phyloP scores from a whole-genome alignment of 2,329 filamentous ascomycete species.

The Fusarium penzigii region DNA sequence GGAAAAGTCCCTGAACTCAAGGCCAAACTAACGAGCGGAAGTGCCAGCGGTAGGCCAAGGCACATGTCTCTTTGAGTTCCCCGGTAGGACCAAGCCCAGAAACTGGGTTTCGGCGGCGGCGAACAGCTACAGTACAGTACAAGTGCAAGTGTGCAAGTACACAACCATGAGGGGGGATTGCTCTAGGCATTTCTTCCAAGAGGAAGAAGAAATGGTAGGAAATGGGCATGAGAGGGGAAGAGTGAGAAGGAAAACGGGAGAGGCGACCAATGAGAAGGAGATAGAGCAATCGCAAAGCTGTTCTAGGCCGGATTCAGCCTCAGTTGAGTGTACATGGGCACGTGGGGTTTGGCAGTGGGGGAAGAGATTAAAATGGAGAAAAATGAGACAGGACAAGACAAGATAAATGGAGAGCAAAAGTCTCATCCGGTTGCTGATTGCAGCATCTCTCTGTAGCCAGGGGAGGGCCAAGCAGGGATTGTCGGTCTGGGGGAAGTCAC shows the following conservation, averaged over 20 bases:
- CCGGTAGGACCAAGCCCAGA: conserved; percentile 4
- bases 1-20: no score
- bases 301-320: conserved; percentile 33
- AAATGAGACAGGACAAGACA: neutral
- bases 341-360: conserved; percentile 28
- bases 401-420: neutral
- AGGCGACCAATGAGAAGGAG: conserved; percentile 8
- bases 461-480: conserved; percentile 16
- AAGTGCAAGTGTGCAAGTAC: conserved; percentile 4
- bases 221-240: no score
- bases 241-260: neutral
- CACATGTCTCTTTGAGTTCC: neutral
- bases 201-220: no score
- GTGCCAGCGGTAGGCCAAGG: neutral
- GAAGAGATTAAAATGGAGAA: conserved; percentile 4
- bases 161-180: neutral
- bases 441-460: conserved; percentile 12
- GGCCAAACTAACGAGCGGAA: neutral
- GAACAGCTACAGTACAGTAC: neutral
- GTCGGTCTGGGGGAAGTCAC: conserved; percentile 9
- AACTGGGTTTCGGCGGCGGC: conserved; percentile 25
- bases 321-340: conserved; percentile 25
- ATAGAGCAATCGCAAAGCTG: conserved; percentile 23
- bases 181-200: no score
- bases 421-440: conserved; percentile 6